These are phyloP conservation scores for Lecanicillium sp. DNA, from an alignment of 2,329 filamentous ascomycete species.

Conservation along the genomic window DNA sequence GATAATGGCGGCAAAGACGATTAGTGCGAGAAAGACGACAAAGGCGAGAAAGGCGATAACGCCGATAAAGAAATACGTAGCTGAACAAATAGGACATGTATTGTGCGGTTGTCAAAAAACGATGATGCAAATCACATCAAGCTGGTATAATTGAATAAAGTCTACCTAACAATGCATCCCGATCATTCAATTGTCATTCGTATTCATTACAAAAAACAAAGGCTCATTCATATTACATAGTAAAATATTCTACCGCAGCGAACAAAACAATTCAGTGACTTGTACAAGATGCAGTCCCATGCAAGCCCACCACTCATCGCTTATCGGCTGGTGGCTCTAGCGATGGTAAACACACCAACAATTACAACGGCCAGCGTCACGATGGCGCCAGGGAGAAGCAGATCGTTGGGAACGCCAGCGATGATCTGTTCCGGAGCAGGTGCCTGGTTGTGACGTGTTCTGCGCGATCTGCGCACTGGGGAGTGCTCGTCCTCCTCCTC, in stretches of 20 bases:
- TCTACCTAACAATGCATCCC: too few relatives aligned
- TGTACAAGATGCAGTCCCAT: conserved; percentile 8
- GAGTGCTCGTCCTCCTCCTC: conserved; percentile 36
- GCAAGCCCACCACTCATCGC: neutral
- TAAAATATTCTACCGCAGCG: conserved; percentile 11
- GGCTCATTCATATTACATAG: conserved; percentile 15
- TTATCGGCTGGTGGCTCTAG: conserved; percentile 53
- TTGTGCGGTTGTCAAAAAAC: too few relatives aligned
- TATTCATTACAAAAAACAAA: conserved; percentile 12
- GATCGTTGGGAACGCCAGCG: conserved; percentile 85
- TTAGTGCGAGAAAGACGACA: too few relatives aligned
- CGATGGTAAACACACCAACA: conserved; percentile 84
- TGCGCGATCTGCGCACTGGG: conserved; percentile 30
- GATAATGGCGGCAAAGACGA: too few relatives aligned
- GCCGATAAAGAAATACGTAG: too few relatives aligned
- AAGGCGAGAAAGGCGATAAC: too few relatives aligned
- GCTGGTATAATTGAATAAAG: too few relatives aligned
- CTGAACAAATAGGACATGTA: too few relatives aligned
- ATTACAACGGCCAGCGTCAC: conserved; percentile 94
- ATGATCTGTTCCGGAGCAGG: conserved; percentile 70
- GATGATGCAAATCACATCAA: too few relatives aligned
- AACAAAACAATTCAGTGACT: conserved; percentile 1
- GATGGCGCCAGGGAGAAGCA: conserved; percentile 88
- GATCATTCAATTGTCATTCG: too few relatives aligned
- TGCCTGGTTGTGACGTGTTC: conserved; percentile 30